Evolutionary conservation across 2,329 filamentous ascomycete species (phyloP).

Genomic region (Orbilia javanica): DNA sequence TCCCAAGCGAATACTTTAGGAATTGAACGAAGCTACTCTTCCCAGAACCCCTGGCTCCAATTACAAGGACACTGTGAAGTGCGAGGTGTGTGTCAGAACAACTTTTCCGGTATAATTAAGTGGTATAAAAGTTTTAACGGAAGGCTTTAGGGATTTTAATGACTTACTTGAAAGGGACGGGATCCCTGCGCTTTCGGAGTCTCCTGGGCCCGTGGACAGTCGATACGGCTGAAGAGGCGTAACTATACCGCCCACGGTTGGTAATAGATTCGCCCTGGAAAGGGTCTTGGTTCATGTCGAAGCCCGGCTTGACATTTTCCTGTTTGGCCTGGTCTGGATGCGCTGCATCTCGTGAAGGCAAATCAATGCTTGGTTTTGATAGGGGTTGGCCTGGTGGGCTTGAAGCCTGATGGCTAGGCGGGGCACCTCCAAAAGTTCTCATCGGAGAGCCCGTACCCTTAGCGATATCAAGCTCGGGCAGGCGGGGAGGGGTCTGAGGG

Average conservation of each 20-base stretch:
- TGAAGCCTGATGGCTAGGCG: conserved; percentile 28
- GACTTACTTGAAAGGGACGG: conserved; percentile 96
- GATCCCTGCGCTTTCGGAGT: conserved; percentile 93
- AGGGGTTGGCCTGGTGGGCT: conserved; percentile 24
- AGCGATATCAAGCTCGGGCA: conserved; percentile 51
- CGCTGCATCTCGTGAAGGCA: conserved; percentile 27
- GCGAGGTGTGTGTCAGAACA: conserved; percentile 3
- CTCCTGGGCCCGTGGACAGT: conserved; percentile 92
- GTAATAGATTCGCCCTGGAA: conserved; percentile 47
- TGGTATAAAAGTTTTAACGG: not conserved
- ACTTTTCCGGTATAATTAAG: not conserved
- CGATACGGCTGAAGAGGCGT: conserved; percentile 84
- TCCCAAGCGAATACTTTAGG: conserved; percentile 83
- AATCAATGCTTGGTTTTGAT: conserved; percentile 45
- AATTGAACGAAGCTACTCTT: conserved; percentile 99
- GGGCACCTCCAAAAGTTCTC: conserved; percentile 50
- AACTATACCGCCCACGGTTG: conserved; percentile 92
- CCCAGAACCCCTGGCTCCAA: conserved; percentile 87
- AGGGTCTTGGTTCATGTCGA: conserved; percentile 54
- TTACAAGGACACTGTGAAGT: conserved; percentile 80
- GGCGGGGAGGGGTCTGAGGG: conserved; percentile 50
- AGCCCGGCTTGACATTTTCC: conserved; percentile 52
- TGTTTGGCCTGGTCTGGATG: conserved; percentile 9
- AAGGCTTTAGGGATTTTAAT: not conserved
- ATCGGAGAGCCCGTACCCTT: conserved; percentile 41